Base-by-base conservation (phyloP, 2,329 filamentous ascomycete species). In the Cladosporium colombiae region DNA sequence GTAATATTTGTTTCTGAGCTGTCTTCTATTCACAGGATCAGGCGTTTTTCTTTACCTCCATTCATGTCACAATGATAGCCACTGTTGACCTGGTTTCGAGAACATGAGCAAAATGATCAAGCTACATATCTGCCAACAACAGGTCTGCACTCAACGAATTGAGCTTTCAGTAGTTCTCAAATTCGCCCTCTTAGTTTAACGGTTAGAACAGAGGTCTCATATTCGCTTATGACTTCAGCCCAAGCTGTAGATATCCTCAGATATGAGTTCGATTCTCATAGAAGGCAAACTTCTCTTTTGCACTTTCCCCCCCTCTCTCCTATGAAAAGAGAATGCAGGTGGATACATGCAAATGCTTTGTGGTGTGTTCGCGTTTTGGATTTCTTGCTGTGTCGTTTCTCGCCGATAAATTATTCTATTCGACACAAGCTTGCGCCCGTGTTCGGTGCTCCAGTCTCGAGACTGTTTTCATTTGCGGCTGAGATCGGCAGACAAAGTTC, bases 241-340 rank as follows among this genome's bases (percentile, higher is more conserved):
- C 13, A 37, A 55, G 55, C 55, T 57, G 55, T 40, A 27, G 55
- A 57, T 25, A 57, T 57, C 55, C 55, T 57, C 55, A 57, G 55
- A 57, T 57, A 57, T 57, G 55, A 57, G 55, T 57, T 57, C 55
- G 55, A 57, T 57, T 57, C 55, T 57, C 55, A 57, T 57, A 57
- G 55, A 57, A 55, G 52, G 52, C 52, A 55, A 27, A 21, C 52
- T 33, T 55, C 27, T 55, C 31, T 55, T 55, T 55, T n/a, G 27
- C 27, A 33, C 8, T 33, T 55, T 21, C 23, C 23, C n/a, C 16
- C 18, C 14, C 14, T 40, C n/a, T n/a, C n/a, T n/a, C n/a, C n/a
- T n/a, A n/a, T n/a, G n/a, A n/a, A 18, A 14, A 5, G 14, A 37
- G 35, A 1, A 16, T 5, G 3, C 16, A 37, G 13, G 35, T 37